A percentile compares a stretch with the other conserved stretches of the same genome.
phyloP scores from a whole-genome alignment of 2,329 filamentous ascomycete species.

The Trichoderma endophyticum region DNA sequence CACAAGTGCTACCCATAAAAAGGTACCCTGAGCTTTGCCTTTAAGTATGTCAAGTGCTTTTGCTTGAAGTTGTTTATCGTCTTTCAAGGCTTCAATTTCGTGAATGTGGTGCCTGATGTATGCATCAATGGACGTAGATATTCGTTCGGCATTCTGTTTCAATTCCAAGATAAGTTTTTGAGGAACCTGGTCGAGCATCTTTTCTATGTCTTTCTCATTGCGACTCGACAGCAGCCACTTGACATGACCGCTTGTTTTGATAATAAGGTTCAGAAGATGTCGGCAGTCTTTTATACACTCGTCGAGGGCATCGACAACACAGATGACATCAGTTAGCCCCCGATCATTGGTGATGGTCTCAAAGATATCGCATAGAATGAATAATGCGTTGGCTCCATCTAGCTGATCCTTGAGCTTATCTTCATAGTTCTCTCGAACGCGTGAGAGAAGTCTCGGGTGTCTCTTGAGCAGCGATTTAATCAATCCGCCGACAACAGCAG shows the following conservation, averaged over 20 bases:
- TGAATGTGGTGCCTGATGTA: not conserved
- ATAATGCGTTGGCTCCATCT: slow-evolving; percentile 37
- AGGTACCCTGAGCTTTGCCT: not conserved
- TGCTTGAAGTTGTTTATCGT: not conserved
- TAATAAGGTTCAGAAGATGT: not conserved
- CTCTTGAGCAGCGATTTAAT: slow-evolving; percentile 38
- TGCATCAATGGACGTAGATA: not conserved
- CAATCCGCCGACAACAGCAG: slow-evolving; percentile 40
- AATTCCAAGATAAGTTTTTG: not conserved
- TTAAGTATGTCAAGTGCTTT: not conserved
- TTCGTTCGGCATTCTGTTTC: not conserved
- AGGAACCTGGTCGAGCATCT: not conserved
- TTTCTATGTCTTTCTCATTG: not conserved
- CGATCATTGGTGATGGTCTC: slow-evolving; percentile 33
- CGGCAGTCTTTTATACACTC: not conserved
- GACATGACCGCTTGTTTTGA: not conserved
- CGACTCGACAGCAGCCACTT: not conserved
- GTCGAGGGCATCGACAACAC: slow-evolving; percentile 29
- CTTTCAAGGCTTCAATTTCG: not conserved
- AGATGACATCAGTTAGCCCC: slow-evolving; percentile 31
- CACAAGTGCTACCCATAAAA: not conserved
- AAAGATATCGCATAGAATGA: slow-evolving; percentile 37
- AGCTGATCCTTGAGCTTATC: slow-evolving; percentile 33
- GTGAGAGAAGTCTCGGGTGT: slow-evolving; percentile 30
- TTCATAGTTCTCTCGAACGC: slow-evolving; percentile 33